Base-by-base conservation (phyloP, 2,329 filamentous ascomycete species). In the Trichoderma gracile region DNA sequence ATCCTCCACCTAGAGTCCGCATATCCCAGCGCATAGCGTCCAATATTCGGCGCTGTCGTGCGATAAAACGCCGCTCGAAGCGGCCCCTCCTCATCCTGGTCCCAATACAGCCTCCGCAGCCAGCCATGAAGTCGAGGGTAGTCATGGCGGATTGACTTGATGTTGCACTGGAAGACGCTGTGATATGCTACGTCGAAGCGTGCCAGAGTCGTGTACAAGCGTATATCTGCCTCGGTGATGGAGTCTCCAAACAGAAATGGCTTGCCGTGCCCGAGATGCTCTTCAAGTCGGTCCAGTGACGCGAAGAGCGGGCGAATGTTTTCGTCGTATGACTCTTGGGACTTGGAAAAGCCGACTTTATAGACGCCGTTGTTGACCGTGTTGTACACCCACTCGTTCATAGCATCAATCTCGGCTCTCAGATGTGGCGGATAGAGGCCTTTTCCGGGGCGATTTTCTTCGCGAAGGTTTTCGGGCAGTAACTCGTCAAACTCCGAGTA, bases 41-140 rank as follows among this genome's bases (percentile, higher is more conserved):
- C 66, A 5, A 78, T 71, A 69, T 73, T 77, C 2, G 91, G 91
- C 64, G 87, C 76, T 0, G 89, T 92, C 14, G 90, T 92, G 30
- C 84, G 81, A 50, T 81, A 79, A 73, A 93, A 93, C 0, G 89
- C 89, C 0, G 84, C 83, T 3, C 83, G 75, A 0, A 74, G 70
- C 30, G 66, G 42, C 5, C 68, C 65, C 5, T 65, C 64, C 14
- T 71, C 71, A 5, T 73, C 71, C 4, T 70, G 65, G 68, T 91
- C 87, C 89, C 90, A 93, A 71, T 92, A 93, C 60, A 92, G 72
- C 60, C 84, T 80, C 42, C 87, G 79, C 66, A 92, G 67, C 89
- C 89, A 93, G 55, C 81, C 80, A 72, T 93, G 88, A 52, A 92
- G 75, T 45, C 81, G 77, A 3, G 89, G 90, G 71, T 86, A 89